Base-by-base conservation (phyloP, 1,284 basidiomycete genomes). In the Nidula niveotomentosa region DNA sequence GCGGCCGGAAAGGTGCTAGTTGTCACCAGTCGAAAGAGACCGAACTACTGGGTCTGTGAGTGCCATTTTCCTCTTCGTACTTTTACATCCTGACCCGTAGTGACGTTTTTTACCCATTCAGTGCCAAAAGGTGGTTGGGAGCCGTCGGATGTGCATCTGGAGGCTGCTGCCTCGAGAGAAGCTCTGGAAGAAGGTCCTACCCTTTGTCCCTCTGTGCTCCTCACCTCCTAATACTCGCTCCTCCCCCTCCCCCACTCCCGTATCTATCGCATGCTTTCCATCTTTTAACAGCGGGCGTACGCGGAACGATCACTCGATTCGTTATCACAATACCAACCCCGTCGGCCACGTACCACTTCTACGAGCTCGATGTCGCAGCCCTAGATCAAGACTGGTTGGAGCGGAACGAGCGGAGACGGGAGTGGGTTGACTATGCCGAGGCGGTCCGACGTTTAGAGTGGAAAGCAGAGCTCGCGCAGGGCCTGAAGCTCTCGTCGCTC, bases 161-260 rank as follows among this genome's bases (percentile, higher is more conserved):
- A 91, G 79, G 85, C 84, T 74, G 91, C 90, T 70, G 91, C 91
- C 74, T 87, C 84, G 67, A 84, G 91, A 71, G 90, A 93, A 85
- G 90, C 90, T 76, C 79, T 88, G 73, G 90, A 93, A 90, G 90
- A 93, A 92, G 90, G 90, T 93, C 88, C 84, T 84, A 86, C 84
- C 84, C 78, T 83, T 85, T 85, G 79, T 83, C 84, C 83, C 80
- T 88, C 78, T 86, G 71, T 81, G 77, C 79, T 78, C 80, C 80
- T 81, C 83, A 74, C 69, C 78, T 80, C 83, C 83, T 85, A 76
- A 85, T 80, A 67, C 71, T 67, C 66, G 65, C 68, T 62, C 58
- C 57, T 62, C 52, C 55, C 62, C 58, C 60, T 52, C 61, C 65
- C 67, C 63, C 58, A 61, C 58, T 58, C 46, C 39, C 48, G 66